These are phyloP conservation scores for Alternaria sp. DNA, from an alignment of 2,329 filamentous ascomycete genomes.

Conservation along the genomic window DNA sequence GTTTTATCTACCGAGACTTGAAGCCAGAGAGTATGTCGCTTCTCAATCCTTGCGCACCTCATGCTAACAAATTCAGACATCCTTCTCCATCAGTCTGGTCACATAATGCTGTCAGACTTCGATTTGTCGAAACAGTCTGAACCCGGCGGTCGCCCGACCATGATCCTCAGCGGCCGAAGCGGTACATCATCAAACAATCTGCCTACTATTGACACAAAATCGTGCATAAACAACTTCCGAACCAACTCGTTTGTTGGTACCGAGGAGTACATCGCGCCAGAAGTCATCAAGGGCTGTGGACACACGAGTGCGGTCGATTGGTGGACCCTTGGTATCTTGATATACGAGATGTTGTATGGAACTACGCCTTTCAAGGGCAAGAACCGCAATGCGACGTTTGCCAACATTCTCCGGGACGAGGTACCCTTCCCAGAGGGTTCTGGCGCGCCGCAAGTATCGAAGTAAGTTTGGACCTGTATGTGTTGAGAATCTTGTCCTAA, in stretches of 20 bases:
- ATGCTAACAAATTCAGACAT: constrained; percentile 74
- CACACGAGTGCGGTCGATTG: constrained; percentile 99
- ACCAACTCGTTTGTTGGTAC: constrained; percentile 99
- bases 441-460: constrained; percentile 84
- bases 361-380: constrained; percentile 99
- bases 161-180: constrained; percentile 84
- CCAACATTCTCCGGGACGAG: constrained; percentile 94
- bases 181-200: constrained; percentile 86
- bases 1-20: constrained; percentile 97
- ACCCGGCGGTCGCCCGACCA: constrained; percentile 92
- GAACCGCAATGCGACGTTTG: constrained; percentile 97
- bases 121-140: constrained; percentile 98
- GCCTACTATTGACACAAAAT: constrained; percentile 98
- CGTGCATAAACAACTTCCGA: constrained; percentile 96
- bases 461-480: constrained; percentile 70
- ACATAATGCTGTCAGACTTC: constrained; percentile 99
- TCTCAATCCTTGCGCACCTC: not conserved
- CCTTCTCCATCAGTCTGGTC: constrained; percentile 96
- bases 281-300: constrained; percentile 98
- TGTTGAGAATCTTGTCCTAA: constrained; percentile 39
- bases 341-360: constrained; percentile 99
- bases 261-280: constrained; percentile 97
- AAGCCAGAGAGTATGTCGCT: constrained; percentile 88
- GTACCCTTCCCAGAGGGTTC: constrained; percentile 94
- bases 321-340: constrained; percentile 97